Conservation (phyloP, 2,329 filamentous ascomycete genomes). For the Phyllachora maydis region DNA sequence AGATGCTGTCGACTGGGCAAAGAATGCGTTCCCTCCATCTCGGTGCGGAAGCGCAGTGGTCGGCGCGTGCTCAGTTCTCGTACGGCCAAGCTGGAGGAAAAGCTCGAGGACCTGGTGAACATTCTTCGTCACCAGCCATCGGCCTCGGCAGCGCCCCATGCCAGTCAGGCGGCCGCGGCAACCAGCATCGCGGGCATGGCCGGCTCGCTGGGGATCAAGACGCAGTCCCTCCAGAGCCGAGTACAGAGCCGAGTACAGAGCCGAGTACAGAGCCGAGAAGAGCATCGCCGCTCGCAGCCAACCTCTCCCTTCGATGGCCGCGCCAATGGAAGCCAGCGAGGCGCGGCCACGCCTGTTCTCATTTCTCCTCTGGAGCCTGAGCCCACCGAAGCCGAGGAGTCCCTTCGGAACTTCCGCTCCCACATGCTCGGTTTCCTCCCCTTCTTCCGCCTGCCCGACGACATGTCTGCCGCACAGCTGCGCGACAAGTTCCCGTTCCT, state of each 20-base stretch:
- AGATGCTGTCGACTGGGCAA: conserved; percentile 21
- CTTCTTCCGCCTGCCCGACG: conserved; percentile 18
- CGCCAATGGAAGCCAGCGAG: no score
- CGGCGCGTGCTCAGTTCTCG: conserved; percentile 11
- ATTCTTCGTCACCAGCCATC: conserved; percentile 11
- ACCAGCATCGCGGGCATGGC: not conserved
- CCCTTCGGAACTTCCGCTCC: conserved; percentile 17
- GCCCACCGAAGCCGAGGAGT: conserved; percentile 5
- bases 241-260: no score
- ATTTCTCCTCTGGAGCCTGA: no score
- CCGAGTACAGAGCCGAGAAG: no score
- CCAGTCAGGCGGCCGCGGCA: conserved; percentile 2
- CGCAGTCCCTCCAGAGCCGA: conserved; percentile 11
- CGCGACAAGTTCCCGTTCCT: conserved; percentile 22
- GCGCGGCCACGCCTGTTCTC: no score
- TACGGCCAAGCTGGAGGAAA: conserved; percentile 25
- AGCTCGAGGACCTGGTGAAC: conserved; percentile 24
- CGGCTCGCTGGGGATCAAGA: conserved; percentile 5
- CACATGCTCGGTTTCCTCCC: conserved; percentile 20
- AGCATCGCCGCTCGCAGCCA: no score
- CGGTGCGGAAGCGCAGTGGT: conserved; percentile 15
- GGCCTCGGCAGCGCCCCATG: conserved; percentile 2
- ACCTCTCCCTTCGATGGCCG: no score
- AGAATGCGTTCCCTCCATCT: conserved; percentile 21
- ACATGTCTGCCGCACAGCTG: conserved; percentile 16